Conservation (phyloP, 495 filamentous ascomycete species). For the Bryoglossum gracile region DNA sequence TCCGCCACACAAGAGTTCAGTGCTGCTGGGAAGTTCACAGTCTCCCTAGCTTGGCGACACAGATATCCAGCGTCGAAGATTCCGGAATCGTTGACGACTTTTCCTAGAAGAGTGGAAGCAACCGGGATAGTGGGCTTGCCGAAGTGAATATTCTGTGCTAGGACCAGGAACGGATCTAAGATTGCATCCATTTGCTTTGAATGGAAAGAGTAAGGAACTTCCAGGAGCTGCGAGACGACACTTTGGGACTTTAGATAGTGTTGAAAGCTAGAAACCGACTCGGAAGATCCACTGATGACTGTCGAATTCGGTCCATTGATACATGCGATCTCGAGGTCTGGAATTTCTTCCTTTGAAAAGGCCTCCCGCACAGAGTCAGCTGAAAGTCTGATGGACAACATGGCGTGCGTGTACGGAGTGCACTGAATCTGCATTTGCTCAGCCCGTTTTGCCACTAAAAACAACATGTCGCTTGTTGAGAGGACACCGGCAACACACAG, state of each 20-base stretch:
- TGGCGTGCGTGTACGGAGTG: slow-evolving; percentile 9
- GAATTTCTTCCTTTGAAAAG: not conserved
- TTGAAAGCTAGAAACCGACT: slow-evolving; percentile 48
- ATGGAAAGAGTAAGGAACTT: slow-evolving; percentile 73
- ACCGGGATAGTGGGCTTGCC: slow-evolving; percentile 53
- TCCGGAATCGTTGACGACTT: slow-evolving; percentile 48
- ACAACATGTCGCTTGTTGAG: slow-evolving; percentile 68
- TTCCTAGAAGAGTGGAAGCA: slow-evolving; percentile 59
- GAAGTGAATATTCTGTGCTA: slow-evolving; percentile 50
- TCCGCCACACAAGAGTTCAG: slow-evolving; percentile 8
- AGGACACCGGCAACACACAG: slow-evolving; percentile 72
- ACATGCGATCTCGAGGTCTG: slow-evolving; percentile 41
- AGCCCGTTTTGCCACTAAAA: slow-evolving; percentile 70
- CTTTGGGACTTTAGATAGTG: slow-evolving; percentile 48
- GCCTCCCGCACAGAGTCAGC: not conserved
- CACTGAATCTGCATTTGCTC: slow-evolving; percentile 47
- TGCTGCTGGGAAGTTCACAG: slow-evolving; percentile 36
- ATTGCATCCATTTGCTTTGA: slow-evolving; percentile 70
- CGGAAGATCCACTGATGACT: slow-evolving; percentile 46
- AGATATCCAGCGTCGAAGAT: slow-evolving; percentile 55
- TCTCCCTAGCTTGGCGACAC: slow-evolving; percentile 54
- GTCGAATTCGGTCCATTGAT: slow-evolving; percentile 52
- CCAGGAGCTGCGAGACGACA: slow-evolving; percentile 46
- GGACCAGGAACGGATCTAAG: slow-evolving; percentile 51
- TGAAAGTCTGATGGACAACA: not conserved